Conservation (phyloP, 2,329 filamentous ascomycete species). For the Clathrospora elynae region DNA sequence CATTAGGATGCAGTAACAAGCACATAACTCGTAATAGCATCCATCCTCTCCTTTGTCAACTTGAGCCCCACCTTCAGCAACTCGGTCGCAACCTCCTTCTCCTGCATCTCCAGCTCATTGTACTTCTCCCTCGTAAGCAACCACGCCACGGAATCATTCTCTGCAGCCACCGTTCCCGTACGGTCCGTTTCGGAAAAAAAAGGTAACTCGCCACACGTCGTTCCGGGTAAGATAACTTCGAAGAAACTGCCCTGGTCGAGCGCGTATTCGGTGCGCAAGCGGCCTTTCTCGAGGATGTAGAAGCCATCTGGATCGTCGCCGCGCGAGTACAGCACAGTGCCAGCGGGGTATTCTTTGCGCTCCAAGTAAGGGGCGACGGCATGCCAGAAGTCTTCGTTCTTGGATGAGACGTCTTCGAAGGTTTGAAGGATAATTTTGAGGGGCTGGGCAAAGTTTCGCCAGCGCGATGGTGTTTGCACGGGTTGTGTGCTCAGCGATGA, state of each 20-base stretch:
- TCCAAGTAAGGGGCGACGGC: constrained; percentile 75
- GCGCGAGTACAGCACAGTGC: constrained; percentile 75
- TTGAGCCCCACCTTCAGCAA: constrained; percentile 86
- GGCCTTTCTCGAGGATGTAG: constrained; percentile 87
- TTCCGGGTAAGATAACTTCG: constrained; percentile 91
- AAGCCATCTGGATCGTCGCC: constrained; percentile 80
- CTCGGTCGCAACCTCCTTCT: constrained; percentile 81
- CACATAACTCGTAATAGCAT: constrained; percentile 61
- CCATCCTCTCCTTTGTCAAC: constrained; percentile 92
- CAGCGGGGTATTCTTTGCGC: constrained; percentile 68
- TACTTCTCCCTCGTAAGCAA: constrained; percentile 74
- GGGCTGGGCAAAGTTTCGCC: constrained; percentile 87
- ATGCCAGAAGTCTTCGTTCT: constrained; percentile 97
- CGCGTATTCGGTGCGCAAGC: constrained; percentile 87
- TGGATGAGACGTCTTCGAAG: constrained; percentile 84
- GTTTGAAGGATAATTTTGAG: constrained; percentile 90
- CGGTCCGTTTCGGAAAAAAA: constrained; percentile 92
- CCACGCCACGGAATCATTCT: constrained; percentile 84
- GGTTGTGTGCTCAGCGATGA: constrained; percentile 14
- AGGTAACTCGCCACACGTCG: constrained; percentile 92
- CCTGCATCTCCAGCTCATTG: constrained; percentile 70
- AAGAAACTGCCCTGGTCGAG: constrained; percentile 86
- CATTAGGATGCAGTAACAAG: constrained; percentile 42
- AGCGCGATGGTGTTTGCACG: constrained; percentile 58
- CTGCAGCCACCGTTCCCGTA: constrained; percentile 83